A percentile compares a stretch with the other conserved stretches of the same genome.
These are phyloP conservation scores for Psilocybe mexicana DNA, from an alignment of 1,284 basidiomycete species.

Conservation along the genomic window DNA sequence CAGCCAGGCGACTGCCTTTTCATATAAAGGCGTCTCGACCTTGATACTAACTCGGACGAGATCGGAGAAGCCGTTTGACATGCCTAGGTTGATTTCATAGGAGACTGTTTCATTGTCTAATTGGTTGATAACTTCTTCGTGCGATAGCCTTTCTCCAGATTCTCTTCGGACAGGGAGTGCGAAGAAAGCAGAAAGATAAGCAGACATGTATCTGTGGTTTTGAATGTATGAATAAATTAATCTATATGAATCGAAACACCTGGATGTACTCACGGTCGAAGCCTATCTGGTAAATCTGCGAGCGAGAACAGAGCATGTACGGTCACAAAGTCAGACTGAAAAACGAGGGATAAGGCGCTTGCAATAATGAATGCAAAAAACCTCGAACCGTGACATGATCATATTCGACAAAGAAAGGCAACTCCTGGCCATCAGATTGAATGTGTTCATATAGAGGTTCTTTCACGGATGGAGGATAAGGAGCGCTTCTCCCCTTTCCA, in stretches of 20 bases:
- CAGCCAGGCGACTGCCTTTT: constrained; percentile 84
- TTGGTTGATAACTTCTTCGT: constrained; percentile 90
- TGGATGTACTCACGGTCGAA: constrained; percentile 66
- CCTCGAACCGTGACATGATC: constrained; percentile 75
- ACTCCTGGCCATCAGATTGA: constrained; percentile 61
- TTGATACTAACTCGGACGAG: constrained; percentile 78
- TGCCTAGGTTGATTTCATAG: constrained; percentile 80
- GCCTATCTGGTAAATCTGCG: constrained; percentile 64
- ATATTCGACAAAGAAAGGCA: constrained; percentile 93
- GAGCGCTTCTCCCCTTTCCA: constrained; percentile 43
- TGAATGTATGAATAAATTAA: not conserved
- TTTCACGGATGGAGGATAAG: constrained; percentile 27
- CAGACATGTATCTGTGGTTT: constrained; percentile 64
- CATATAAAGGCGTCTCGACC: constrained; percentile 83
- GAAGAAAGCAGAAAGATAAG: constrained; percentile 90
- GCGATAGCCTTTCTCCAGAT: constrained; percentile 70
- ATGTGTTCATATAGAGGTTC: constrained; percentile 65
- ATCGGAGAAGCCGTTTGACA: constrained; percentile 73
- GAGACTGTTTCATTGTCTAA: constrained; percentile 92
- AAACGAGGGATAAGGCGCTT: constrained; percentile 12
- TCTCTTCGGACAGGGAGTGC: constrained; percentile 80
- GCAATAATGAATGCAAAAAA: constrained; percentile 19
- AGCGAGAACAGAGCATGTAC: constrained; percentile 82
- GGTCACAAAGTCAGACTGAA: constrained; percentile 88
- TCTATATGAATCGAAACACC: constrained; percentile 3